These are phyloP conservation scores for Trametes polyzona DNA, from an alignment of 1,284 basidiomycete genomes.

Conservation along the genomic window DNA sequence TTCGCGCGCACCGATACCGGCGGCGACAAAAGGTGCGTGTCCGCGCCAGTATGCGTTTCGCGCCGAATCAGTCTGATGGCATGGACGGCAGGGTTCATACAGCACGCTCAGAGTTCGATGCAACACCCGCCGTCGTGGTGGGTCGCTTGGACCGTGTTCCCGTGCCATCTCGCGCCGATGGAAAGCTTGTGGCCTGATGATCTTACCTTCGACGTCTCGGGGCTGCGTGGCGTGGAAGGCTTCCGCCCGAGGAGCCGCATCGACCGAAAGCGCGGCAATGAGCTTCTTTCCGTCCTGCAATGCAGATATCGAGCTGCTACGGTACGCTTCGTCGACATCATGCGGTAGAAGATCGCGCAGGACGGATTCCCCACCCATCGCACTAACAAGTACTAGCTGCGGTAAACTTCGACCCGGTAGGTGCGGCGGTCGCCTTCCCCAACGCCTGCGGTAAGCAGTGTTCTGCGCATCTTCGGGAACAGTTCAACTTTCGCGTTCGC, in stretches of 20 bases:
- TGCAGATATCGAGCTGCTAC: neutral
- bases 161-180: neutral
- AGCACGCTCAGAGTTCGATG: neutral
- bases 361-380: neutral
- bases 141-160: neutral
- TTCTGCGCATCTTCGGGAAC: no score
- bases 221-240: neutral
- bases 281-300: neutral
- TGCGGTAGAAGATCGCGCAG: neutral
- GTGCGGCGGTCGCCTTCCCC: no score
- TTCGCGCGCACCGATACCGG: neutral
- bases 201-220: slow-evolving; percentile 4
- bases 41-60: slow-evolving; percentile 6
- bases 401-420: no score
- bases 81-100: no score
- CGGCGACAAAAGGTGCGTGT: neutral
- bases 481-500: neutral
- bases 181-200: slow-evolving; percentile 9
- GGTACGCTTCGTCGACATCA: neutral
- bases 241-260: neutral
- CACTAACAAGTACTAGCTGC: no score
- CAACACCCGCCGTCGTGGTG: slow-evolving; percentile 2
- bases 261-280: neutral
- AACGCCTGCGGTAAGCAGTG: neutral
- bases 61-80: slow-evolving; percentile 5